Percentiles rank a stretch among this genome's conserved stretches.
Evolutionary conservation across 225 moss, liverwort and hornwort genomes (phyloP).

Genomic region (Lunularia cruciata): DNA sequence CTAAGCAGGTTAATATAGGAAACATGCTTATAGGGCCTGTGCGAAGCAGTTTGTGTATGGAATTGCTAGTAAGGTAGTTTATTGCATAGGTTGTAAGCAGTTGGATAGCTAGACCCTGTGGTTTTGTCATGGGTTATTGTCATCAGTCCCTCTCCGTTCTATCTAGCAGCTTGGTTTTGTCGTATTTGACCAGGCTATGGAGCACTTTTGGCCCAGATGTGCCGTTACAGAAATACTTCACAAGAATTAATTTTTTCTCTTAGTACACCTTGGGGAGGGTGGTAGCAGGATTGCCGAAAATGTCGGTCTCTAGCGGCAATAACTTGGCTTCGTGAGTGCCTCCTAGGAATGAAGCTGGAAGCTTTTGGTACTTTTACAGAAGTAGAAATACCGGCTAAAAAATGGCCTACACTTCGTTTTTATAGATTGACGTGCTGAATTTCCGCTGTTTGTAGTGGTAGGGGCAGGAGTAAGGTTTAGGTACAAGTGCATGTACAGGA

Average conservation of each 20-base stretch:
- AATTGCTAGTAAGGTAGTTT: not conserved
- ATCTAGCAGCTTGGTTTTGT: not conserved
- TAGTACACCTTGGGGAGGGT: not conserved
- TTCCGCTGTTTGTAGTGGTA: not conserved
- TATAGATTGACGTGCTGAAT: not conserved
- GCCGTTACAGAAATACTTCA: not conserved
- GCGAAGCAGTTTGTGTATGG: slow-evolving; percentile 5
- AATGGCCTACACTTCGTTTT: not conserved
- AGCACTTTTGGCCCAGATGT: not conserved
- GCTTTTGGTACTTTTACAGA: not conserved
- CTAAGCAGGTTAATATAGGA: not conserved
- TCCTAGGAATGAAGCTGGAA: not conserved
- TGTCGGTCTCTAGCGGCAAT: not conserved
- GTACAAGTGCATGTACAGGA: slow-evolving; percentile 12
- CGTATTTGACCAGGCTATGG: not conserved
- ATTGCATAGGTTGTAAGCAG: not conserved
- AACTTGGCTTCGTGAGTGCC: not conserved
- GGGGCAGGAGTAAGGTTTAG: not conserved
- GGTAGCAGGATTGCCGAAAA: not conserved
- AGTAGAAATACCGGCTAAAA: not conserved
- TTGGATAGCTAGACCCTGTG: not conserved
- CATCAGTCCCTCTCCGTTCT: not conserved
- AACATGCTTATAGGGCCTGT: not conserved
- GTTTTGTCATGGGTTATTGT: not conserved
- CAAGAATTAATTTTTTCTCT: not conserved